Conservation (phyloP, 108 stramenopile genomes). For the Cyclotella sp. region DNA sequence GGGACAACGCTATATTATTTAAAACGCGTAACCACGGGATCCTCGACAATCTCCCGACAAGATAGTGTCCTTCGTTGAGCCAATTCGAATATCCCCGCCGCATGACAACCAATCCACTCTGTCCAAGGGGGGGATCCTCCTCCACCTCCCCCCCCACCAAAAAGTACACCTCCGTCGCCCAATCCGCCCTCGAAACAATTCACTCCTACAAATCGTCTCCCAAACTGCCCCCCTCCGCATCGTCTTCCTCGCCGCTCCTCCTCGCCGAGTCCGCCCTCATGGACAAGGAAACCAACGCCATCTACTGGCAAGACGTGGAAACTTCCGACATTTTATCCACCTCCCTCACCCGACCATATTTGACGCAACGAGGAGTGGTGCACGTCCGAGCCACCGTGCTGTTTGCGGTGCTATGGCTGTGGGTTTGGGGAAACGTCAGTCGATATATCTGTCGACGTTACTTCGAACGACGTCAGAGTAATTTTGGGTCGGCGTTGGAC, state of each 20-base stretch:
- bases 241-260: neutral
- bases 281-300: conserved; percentile 77
- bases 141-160: conserved; percentile 16
- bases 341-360: conserved; percentile 45
- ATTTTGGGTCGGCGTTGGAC: neutral
- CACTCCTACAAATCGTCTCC: neutral
- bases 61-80: too few species aligned
- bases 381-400: conserved; percentile 56
- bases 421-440: conserved; percentile 49
- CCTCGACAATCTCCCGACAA: too few species aligned
- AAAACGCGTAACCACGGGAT: too few species aligned
- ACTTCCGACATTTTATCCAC: conserved; percentile 41
- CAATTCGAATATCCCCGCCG: too few species aligned
- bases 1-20: too few species aligned
- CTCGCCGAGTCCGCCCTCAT: conserved; percentile 69
- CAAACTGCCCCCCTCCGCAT: neutral
- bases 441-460: conserved; percentile 19
- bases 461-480: conserved; percentile 26
- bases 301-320: conserved; percentile 79
- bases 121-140: conserved; percentile 1
- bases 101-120: neutral
- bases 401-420: conserved; percentile 38
- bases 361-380: conserved; percentile 41
- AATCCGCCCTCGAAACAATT: conserved; percentile 38
- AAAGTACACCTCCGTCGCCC: conserved; percentile 32